phyloP scores from a whole-genome alignment of 73 alveolate genomes.

The Paramecium tetraurelia region DNA sequence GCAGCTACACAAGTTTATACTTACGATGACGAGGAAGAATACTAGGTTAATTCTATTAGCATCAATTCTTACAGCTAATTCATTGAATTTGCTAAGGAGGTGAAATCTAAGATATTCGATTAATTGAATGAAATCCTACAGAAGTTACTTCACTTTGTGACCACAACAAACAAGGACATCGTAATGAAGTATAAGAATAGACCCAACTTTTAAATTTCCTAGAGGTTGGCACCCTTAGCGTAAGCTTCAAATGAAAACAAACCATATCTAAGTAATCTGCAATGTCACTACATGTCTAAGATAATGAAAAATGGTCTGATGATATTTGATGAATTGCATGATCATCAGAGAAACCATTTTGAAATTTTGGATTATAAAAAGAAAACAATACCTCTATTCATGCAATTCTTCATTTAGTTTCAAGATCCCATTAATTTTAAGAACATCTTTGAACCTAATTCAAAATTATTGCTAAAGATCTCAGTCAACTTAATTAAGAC shows the following conservation, averaged over 20 bases:
- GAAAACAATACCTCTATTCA: background rate
- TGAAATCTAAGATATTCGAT: slow-evolving; percentile 13
- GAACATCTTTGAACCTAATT: slow-evolving; percentile 36
- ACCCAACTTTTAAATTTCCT: background rate
- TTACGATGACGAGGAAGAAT: slow-evolving; percentile 42
- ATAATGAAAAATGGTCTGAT: background rate
- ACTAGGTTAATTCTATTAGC: slow-evolving; percentile 13
- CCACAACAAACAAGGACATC: background rate
- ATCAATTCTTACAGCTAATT: background rate
- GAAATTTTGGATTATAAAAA: slow-evolving; percentile 33
- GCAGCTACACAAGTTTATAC: slow-evolving; percentile 27
- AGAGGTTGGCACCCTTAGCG: background rate
- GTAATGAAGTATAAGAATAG: background rate
- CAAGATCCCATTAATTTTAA: slow-evolving; percentile 28
- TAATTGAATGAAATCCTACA: background rate
- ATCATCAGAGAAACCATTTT: slow-evolving; percentile 3
- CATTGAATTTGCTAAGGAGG: slow-evolving; percentile 19
- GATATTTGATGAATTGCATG: slow-evolving; percentile 41
- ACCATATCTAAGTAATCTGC: slow-evolving; percentile 12
- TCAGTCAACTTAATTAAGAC: background rate
- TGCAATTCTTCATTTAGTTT: background rate
- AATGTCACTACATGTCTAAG: slow-evolving; percentile 36
- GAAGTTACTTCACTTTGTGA: background rate
- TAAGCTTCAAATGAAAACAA: background rate
- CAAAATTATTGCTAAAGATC: background rate